A percentile compares a stretch with the other conserved stretches of the same genome.
Evolutionary conservation across 208 protist genomes (phyloP).

Genomic region (Leishmania braziliensis): DNA sequence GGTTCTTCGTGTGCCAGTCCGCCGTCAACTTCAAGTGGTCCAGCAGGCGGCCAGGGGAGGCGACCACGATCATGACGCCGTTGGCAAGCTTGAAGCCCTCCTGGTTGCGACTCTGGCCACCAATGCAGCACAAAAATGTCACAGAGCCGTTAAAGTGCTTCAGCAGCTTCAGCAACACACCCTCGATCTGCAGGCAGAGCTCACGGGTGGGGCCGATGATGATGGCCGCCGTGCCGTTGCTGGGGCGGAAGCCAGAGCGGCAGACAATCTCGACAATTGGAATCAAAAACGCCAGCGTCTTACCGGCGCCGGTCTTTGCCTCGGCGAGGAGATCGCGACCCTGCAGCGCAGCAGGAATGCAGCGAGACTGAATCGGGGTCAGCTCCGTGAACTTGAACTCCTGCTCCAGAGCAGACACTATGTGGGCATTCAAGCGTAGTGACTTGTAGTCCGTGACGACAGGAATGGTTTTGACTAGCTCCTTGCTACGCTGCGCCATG

Average conservation of each 20-base stretch:
- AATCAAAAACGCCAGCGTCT: constrained; percentile 99
- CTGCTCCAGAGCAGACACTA: constrained; percentile 75
- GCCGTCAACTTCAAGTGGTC: constrained; percentile 98
- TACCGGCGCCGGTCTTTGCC: constrained; percentile 95
- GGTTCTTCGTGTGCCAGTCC: constrained; percentile 97
- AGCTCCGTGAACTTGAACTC: constrained; percentile 95
- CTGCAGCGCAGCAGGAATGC: constrained; percentile 88
- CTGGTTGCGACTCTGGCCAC: constrained; percentile 89
- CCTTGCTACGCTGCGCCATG: constrained; percentile 25
- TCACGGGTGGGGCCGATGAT: constrained; percentile 99
- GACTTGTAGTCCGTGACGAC: constrained; percentile 80
- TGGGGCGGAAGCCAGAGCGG: constrained; percentile 93
- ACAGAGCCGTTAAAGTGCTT: constrained; percentile 91
- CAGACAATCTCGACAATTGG: constrained; percentile 98
- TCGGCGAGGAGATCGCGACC: constrained; percentile 92
- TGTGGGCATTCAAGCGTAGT: constrained; percentile 87
- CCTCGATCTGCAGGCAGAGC: constrained; percentile 98
- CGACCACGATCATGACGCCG: constrained; percentile 91
- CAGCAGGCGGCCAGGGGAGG: constrained; percentile 95
- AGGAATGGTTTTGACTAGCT: constrained; percentile 43
- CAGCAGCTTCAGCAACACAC: constrained; percentile 94
- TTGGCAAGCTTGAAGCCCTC: constrained; percentile 89
- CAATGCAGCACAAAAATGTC: constrained; percentile 91
- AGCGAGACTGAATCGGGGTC: constrained; percentile 95
- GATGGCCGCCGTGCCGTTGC: constrained; percentile 97